These are phyloP conservation scores for Phlebiopsis flavidoalba DNA, from an alignment of 768 basidiomycete species.

Conservation along the genomic window DNA sequence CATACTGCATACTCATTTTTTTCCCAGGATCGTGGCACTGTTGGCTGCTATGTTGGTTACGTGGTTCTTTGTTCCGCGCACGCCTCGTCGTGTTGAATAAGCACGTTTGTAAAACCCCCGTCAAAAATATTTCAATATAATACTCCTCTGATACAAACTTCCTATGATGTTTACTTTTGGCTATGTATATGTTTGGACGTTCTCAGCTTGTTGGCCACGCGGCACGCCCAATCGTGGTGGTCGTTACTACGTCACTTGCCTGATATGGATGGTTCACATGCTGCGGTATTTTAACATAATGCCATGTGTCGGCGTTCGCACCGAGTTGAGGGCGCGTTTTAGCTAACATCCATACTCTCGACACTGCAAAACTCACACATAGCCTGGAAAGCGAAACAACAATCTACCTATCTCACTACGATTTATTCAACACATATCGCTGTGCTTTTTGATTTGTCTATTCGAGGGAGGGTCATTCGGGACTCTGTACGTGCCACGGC, in stretches of 20 bases:
- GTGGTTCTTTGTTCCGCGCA: constrained; percentile 14
- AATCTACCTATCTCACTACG: neutral
- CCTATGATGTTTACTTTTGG: too few species aligned
- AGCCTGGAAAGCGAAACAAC: neutral
- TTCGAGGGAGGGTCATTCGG: neutral
- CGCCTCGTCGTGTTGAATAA: constrained; percentile 10
- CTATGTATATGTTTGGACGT: too few species aligned
- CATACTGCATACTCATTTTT: neutral
- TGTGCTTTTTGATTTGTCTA: neutral
- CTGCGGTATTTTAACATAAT: neutral
- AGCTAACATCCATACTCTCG: neutral
- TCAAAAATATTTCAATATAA: too few species aligned
- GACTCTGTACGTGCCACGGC: neutral
- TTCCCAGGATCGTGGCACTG: constrained; percentile 13
- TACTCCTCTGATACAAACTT: too few species aligned
- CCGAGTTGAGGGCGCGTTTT: neutral
- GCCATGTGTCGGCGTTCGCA: neutral
- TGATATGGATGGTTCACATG: too few species aligned
- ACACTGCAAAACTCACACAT: neutral
- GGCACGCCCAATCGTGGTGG: too few species aligned
- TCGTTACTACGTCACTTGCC: too few species aligned
- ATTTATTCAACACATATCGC: neutral
- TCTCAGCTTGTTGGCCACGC: too few species aligned
- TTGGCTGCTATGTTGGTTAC: constrained; percentile 11
- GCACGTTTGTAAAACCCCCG: too few species aligned